Base-by-base conservation (phyloP, 176 grass and related monocot species). In the Phoenix roebelenii region DNA sequence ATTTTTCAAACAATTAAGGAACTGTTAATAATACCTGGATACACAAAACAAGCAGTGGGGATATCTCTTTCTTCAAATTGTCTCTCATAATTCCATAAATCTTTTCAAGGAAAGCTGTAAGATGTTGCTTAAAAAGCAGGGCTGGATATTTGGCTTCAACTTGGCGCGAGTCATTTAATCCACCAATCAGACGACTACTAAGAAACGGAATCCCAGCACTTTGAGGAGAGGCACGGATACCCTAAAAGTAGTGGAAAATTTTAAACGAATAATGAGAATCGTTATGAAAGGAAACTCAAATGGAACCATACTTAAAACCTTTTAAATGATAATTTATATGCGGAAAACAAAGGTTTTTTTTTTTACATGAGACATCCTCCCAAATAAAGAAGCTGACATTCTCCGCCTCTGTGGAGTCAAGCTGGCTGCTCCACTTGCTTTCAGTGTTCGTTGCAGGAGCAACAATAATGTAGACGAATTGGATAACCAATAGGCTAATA, bases 41-140 rank as follows among this genome's bases (percentile, higher is more conserved):
- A 72, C 85, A 81, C 63, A 77, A 85, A 51, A 78, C 85, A 69
- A 95, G 90, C 51, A 86, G 80, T 26, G 90, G 75, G 73, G 87
- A 83, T 77, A 95, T 67, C 55, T 95, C 82, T 52, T 83, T 86
- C 71, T 89, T 95, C 70, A 95, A 80, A 15, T 76, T 78, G 59
- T 89, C 90, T 78, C 76, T 83, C 52, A 95, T 78, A 68, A 82
- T 86, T 69, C 75, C 82, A 74, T 89, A 83, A 54, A 89, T 80
- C 66, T 95, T 95, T 68, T 95, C 90, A 68, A 95, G 87, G 25
- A 83, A 76, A 80, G 83, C 81, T 61, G 85, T 81, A 56, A 95
- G 73, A 72, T 95, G 85, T 64, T 95, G 90, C 68, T 85, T 95
- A 60, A 95, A 95, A 44, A 88, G 85, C 69, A 88, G 76, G 73